Base-by-base conservation (phyloP, 2,329 filamentous ascomycete species). In the Aspergillus sp. region DNA sequence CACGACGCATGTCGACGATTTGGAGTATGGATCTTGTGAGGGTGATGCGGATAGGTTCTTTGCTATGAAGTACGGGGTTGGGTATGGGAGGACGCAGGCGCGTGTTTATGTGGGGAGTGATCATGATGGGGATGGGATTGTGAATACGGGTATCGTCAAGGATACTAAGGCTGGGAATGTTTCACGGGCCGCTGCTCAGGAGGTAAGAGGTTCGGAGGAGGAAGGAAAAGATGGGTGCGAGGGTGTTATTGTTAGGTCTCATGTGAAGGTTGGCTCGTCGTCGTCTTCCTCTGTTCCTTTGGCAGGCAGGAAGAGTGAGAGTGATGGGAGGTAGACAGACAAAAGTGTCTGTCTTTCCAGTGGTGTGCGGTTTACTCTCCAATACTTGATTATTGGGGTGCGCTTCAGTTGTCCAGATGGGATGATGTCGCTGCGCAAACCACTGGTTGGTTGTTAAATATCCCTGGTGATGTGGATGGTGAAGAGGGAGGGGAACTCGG, bases 1-100 rank as follows among this genome's bases (percentile, higher is more conserved):
- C 11, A 63, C 66, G 1, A 68, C 66, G 4, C 55, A 60, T 1
- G 58, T 62, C 22, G 69, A 72, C 38, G 66, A 72, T 43, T 54
- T 65, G 6, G 70, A 71, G 49, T 67, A 65, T 45, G 68, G 66
- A 1, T 55, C 49, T 18, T 60, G 56, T 30, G 39, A 63, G 3
- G 61, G 63, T 9, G 63, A 69, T 22, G 60, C 62, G 0, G 67
- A 71, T 26, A 60, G 66, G 1, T 54, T 67, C 4, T 52, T 70
- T 5, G 65, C 63, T 9, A 57, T 67, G n/a, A 60, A 45, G 20
- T 36, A 54, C 30, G 55, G 48, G 36, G 38, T 17, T 53, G 44
- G 22, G 12, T 32, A 36, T 44, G 55, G 9, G 6, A 20, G 22
- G n/a, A 41, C 39, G 34, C 26, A 22, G 38, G 17, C 48, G 48